Percentiles rank a stretch among this genome's conserved stretches.
Conservation (phyloP, 116 monocot species). For the Thalassia testudinum region DNA sequence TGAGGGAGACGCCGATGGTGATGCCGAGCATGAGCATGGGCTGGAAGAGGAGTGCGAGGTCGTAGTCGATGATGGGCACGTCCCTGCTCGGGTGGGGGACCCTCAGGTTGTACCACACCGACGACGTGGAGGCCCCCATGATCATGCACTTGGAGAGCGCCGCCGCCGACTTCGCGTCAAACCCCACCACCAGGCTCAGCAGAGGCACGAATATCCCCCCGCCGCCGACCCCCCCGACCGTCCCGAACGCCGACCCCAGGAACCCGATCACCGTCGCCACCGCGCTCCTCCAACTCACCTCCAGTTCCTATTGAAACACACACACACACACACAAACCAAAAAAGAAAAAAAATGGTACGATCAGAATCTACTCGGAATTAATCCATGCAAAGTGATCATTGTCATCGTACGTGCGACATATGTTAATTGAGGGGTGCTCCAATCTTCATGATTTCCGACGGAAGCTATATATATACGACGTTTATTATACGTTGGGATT, state of each 20-base stretch:
- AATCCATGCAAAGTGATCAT: not conserved
- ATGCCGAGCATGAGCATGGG: conserved; percentile 99
- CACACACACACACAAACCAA: too few relatives aligned
- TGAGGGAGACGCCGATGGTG: conserved; percentile 87
- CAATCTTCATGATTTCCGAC: too few relatives aligned
- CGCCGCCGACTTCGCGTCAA: conserved; percentile 92
- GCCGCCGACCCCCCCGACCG: conserved; percentile 92
- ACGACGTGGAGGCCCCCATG: conserved; percentile 91
- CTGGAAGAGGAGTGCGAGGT: conserved; percentile 89
- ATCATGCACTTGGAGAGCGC: conserved; percentile 99
- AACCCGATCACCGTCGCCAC: conserved; percentile 69
- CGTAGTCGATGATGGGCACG: conserved; percentile 86
- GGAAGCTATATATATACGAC: too few relatives aligned
- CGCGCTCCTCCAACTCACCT: conserved; percentile 47
- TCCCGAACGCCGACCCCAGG: conserved; percentile 84
- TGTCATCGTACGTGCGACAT: not conserved
- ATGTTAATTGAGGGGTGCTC: too few relatives aligned
- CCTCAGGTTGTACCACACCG: conserved; percentile 95
- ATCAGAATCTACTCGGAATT: not conserved
- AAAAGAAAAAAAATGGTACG: too few relatives aligned
- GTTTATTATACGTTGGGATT: too few relatives aligned
- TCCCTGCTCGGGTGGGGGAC: conserved; percentile 77
- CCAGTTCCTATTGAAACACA: conserved; percentile 36
- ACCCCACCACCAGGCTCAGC: conserved; percentile 89
- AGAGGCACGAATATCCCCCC: conserved; percentile 96